Evolutionary conservation across 441 rosid genomes (phyloP), one percentile per base, ranked within the genome.

Genomic region (Macaranga tanarius): DNA sequence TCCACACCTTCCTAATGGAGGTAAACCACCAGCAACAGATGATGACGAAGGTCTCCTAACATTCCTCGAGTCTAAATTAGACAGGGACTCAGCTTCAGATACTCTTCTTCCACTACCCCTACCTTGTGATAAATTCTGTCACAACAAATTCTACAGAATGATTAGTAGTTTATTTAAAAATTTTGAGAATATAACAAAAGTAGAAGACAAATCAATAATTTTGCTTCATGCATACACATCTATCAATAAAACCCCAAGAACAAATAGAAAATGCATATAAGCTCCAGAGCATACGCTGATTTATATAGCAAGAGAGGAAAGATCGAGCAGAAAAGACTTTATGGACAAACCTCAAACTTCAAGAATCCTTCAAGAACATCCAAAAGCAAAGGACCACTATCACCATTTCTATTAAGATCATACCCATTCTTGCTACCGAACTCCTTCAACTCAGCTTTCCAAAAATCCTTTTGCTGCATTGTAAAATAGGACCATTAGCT

Each of bases 321-420:
- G 4, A 48, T 23, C 19, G 25, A 52, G 70, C 15, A 58, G 50
- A 69, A 56, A 73, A 34, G 70, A 66, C 73, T 61, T 20, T 2
- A 67, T 42, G 9, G 60, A 54, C 83, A 63, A 64, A 89, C 95
- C 93, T 91, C 93, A 69, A 82, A 91, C 82, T 91, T 92, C 81
- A 95, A 81, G 80, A 92, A 95, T 54, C 98, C 97, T 90, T 95
- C 92, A 71, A 95, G 96, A 77, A 91, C 97, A 81, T 95, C 95
- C 79, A 90, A 79, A 76, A 95, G 91, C 81, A 95, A 84, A 19
- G 99, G 98, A 56, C 85, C 82, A 57, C 89, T 84, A 67, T 90
- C 98, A 42, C 93, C 92, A 58, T 88, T 93, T 83, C 90, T 84
- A 84, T 86, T 86, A 71, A 89, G 88, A 77, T 92, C 97, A 72